Evolutionary conservation across 2,329 filamentous ascomycete genomes (phyloP).

Genomic region (Pyrenophora graminea): DNA sequence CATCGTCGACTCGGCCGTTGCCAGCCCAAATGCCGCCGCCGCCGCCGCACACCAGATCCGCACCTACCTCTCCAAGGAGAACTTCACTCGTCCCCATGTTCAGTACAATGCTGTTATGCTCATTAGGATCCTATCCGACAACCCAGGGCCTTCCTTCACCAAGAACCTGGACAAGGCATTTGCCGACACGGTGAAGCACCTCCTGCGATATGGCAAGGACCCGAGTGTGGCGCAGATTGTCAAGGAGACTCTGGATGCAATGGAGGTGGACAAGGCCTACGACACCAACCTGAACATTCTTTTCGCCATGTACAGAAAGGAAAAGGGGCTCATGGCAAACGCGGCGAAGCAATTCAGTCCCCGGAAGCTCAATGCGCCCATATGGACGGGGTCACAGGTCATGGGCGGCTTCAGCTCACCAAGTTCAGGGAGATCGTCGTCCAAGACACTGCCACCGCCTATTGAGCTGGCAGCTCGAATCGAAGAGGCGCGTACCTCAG

Average conservation of each 20-base stretch:
- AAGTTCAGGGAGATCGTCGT: constrained; percentile 22
- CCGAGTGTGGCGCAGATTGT: constrained; percentile 81
- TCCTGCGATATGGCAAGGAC: constrained; percentile 73
- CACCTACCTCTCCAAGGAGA: constrained; percentile 77
- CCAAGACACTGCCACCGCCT: constrained; percentile 61
- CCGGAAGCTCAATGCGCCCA: constrained; percentile 51
- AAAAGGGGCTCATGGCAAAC: constrained; percentile 62
- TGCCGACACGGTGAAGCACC: constrained; percentile 71
- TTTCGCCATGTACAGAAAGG: constrained; percentile 85
- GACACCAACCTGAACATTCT: constrained; percentile 75
- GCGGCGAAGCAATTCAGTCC: constrained; percentile 44
- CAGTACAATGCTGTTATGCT: constrained; percentile 99
- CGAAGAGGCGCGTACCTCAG: constrained; percentile 87
- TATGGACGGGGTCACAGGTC: constrained; percentile 39
- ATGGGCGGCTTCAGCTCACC: constrained; percentile 28
- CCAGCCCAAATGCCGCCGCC: constrained; percentile 80
- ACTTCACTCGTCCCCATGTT: constrained; percentile 66
- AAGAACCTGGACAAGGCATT: constrained; percentile 87
- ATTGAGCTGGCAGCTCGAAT: constrained; percentile 80
- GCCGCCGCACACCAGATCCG: constrained; percentile 81
- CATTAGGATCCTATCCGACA: constrained; percentile 86
- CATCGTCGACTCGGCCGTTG: constrained; percentile 94
- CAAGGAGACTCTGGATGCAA: constrained; percentile 80
- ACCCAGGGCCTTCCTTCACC: constrained; percentile 90
- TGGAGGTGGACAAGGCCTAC: constrained; percentile 71